phyloP scores from a whole-genome alignment of 108 stramenopile species.

The Nitzschia inconspicua region DNA sequence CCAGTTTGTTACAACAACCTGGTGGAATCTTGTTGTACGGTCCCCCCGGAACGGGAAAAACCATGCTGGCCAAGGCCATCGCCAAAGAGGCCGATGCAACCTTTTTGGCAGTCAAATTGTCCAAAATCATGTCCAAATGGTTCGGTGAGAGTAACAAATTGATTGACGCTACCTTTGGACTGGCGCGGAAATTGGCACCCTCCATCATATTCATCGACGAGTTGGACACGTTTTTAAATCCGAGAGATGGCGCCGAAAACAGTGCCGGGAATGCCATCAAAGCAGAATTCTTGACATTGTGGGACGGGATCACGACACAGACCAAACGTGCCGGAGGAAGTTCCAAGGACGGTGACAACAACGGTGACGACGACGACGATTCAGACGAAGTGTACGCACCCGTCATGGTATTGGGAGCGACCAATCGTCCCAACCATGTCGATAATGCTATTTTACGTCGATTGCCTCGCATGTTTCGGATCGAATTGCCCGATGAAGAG shows the following conservation, averaged over 20 bases:
- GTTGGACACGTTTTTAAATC: conserved; percentile 90
- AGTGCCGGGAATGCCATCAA: conserved; percentile 82
- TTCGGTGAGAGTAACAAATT: conserved; percentile 96
- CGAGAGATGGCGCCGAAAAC: conserved; percentile 66
- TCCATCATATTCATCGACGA: conserved; percentile 97
- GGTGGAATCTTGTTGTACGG: conserved; percentile 95
- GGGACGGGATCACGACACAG: conserved; percentile 86
- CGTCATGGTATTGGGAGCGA: conserved; percentile 93
- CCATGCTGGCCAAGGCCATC: conserved; percentile 97
- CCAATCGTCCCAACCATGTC: conserved; percentile 92
- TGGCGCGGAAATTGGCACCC: conserved; percentile 92
- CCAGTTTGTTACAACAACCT: conserved; percentile 69
- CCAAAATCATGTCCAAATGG: conserved; percentile 94
- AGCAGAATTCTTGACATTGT: conserved; percentile 93
- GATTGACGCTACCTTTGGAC: conserved; percentile 86
- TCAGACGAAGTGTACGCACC: conserved; percentile 28
- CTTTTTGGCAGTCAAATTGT: conserved; percentile 90
- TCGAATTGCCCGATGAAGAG: conserved; percentile 63
- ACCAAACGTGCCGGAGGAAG: conserved; percentile 1
- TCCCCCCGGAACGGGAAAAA: conserved; percentile 84
- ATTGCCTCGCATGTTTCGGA: conserved; percentile 85
- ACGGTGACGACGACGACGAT: background rate
- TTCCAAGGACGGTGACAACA: background rate
- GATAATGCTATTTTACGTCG: conserved; percentile 95
- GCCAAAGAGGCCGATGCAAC: conserved; percentile 94